A percentile compares a stretch with the other conserved stretches of the same genome.
Evolutionary conservation across 345 rosid species (phyloP).

Genomic region (Brassica rapa): DNA sequence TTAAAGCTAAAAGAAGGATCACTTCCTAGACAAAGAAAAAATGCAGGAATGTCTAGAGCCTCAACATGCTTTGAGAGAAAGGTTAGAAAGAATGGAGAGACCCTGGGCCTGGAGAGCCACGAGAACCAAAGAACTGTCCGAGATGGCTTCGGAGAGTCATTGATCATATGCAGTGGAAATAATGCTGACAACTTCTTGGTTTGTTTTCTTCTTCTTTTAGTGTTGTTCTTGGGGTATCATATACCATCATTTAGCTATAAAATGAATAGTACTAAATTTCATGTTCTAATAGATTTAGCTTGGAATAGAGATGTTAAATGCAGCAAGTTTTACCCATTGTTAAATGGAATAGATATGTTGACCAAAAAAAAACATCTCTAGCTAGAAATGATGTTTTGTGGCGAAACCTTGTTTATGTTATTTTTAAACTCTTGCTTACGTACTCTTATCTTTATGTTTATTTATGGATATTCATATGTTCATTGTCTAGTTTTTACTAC

Average conservation of each 20-base stretch:
- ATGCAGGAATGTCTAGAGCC: not conserved
- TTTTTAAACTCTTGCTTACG: not conserved
- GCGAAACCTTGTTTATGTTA: not conserved
- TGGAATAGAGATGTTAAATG: not conserved
- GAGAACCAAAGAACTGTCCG: not conserved
- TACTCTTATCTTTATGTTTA: not conserved
- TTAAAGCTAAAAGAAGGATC: not conserved
- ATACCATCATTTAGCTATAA: not conserved
- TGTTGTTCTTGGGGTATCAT: not conserved
- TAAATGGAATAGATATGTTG: not conserved
- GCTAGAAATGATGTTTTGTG: not conserved
- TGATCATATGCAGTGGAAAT: not conserved
- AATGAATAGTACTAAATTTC: not conserved
- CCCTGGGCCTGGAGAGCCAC: not conserved
- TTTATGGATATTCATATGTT: not conserved
- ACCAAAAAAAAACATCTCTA: not conserved
- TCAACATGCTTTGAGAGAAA: not conserved
- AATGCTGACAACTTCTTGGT: not conserved
- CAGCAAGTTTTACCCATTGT: no score
- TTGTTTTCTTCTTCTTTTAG: not conserved
- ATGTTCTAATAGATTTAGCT: not conserved
- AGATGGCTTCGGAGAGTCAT: not conserved
- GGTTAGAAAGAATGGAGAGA: not conserved
- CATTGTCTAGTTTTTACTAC: not conserved
- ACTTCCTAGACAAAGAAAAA: not conserved